These are phyloP conservation scores for Chlamydomonas reinhardtii DNA, from an alignment of 163 green algal genomes.

Conservation along the genomic window DNA sequence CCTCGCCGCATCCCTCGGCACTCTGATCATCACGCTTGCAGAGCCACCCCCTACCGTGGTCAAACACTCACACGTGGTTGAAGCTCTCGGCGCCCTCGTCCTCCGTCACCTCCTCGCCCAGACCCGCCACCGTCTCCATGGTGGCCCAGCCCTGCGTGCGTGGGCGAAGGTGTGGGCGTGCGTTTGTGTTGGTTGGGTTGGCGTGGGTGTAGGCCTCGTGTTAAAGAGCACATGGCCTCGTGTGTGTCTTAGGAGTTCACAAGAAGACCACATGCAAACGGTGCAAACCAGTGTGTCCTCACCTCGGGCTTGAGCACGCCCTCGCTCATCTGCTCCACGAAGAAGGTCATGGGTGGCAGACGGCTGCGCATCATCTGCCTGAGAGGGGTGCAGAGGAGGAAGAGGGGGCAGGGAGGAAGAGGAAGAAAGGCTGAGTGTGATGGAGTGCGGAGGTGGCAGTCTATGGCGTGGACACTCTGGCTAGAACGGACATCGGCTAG, in stretches of 20 bases:
- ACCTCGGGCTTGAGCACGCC: constrained; percentile 64
- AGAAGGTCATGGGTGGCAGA: constrained; percentile 68
- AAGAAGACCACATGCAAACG: too few species aligned
- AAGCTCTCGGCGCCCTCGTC: constrained; percentile 71
- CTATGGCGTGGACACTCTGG: too few species aligned
- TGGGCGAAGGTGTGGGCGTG: background rate
- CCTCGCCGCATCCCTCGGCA: too few species aligned
- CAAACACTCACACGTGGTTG: constrained; percentile 52
- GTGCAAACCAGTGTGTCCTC: background rate
- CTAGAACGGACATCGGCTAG: too few species aligned
- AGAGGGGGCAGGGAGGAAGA: too few species aligned
- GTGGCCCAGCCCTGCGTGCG: constrained; percentile 48
- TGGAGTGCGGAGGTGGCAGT: too few species aligned
- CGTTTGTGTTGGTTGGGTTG: background rate
- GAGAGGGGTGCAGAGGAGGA: background rate
- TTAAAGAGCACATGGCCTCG: background rate
- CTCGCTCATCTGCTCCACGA: constrained; percentile 70
- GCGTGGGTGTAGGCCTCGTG: background rate
- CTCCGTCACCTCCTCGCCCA: constrained; percentile 61
- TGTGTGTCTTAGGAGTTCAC: too few species aligned
- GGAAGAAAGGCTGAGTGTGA: too few species aligned
- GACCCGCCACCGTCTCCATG: constrained; percentile 56
- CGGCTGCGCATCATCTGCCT: constrained; percentile 67
- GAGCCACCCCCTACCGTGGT: too few species aligned
- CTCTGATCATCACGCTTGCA: too few species aligned